phyloP scores from a whole-genome alignment of 306 rosid genomes.

The Dryas octopetala region DNA sequence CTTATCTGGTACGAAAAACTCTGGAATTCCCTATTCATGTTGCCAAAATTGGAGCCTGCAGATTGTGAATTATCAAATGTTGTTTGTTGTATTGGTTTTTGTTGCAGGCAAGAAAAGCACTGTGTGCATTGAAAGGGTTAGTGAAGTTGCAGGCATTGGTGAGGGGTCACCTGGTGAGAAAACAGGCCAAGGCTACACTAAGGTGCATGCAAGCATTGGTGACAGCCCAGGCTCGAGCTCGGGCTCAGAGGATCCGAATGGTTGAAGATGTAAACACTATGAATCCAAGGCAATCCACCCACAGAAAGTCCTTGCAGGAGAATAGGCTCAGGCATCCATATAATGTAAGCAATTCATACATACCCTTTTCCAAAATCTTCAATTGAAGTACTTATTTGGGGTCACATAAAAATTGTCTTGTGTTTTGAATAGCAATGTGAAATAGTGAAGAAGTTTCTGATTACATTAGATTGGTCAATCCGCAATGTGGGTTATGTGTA shows the following conservation, averaged over 20 bases:
- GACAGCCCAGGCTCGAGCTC: constrained; percentile 88
- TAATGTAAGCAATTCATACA: constrained; percentile 47
- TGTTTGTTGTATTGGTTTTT: neutral
- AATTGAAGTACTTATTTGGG: too few species aligned
- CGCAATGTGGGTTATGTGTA: constrained; percentile 23
- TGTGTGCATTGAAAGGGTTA: constrained; percentile 75
- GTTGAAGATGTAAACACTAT: constrained; percentile 42
- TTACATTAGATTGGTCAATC: neutral
- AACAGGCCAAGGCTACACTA: constrained; percentile 70
- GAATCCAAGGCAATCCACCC: constrained; percentile 44
- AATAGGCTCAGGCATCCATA: constrained; percentile 38
- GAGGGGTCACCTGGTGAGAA: constrained; percentile 90
- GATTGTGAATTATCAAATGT: neutral
- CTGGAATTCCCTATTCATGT: neutral
- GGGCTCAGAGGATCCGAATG: constrained; percentile 66
- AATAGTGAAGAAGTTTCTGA: neutral
- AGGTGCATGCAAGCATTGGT: constrained; percentile 92
- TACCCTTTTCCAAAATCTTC: neutral
- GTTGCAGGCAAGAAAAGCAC: constrained; percentile 83
- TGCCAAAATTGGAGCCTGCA: too few species aligned
- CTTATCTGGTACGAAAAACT: constrained; percentile 60
- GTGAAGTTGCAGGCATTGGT: constrained; percentile 93
- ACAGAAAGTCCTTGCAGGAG: constrained; percentile 48
- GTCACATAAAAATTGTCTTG: too few species aligned
- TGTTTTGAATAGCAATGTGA: neutral